A percentile compares a stretch with the other conserved stretches of the same genome.
Evolutionary conservation across 805 yeast species (phyloP).

Genomic region (Nadsonia fulvescens): DNA sequence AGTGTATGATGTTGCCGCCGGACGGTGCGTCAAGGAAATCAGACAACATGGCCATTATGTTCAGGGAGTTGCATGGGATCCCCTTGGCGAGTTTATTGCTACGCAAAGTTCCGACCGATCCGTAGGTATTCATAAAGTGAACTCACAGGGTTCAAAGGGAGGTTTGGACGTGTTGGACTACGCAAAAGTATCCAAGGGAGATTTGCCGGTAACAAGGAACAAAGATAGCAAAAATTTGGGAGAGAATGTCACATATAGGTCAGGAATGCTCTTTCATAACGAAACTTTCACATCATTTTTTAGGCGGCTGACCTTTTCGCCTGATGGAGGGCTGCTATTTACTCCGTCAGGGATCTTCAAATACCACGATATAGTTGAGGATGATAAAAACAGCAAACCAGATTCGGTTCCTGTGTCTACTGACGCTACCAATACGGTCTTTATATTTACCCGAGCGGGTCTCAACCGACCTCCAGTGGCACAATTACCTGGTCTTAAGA

Average conservation of each 20-base stretch:
- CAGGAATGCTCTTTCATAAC: constrained; percentile 50
- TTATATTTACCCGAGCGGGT: constrained; percentile 57
- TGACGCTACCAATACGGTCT: constrained; percentile 45
- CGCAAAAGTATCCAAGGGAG: constrained; percentile 42
- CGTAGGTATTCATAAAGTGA: constrained; percentile 52
- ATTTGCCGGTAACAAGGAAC: constrained; percentile 25
- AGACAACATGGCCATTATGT: constrained; percentile 76
- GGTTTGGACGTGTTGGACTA: no score
- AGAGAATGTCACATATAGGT: constrained; percentile 8
- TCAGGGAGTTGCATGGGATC: constrained; percentile 96
- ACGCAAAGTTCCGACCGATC: constrained; percentile 85
- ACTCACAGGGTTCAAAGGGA: no score
- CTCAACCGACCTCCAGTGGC: constrained; percentile 55
- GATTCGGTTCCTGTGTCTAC: constrained; percentile 6
- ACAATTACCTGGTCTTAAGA: constrained; percentile 58
- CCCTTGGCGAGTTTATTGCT: constrained; percentile 53
- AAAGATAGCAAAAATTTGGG: constrained; percentile 6
- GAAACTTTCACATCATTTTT: constrained; percentile 85
- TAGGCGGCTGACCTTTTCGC: constrained; percentile 69
- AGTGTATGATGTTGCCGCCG: constrained; percentile 40
- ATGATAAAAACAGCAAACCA: constrained; percentile 2
- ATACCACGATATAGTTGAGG: constrained; percentile 12
- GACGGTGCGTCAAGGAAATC: constrained; percentile 37
- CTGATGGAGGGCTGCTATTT: constrained; percentile 69
- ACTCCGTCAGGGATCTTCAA: constrained; percentile 61